Conservation (phyloP, 441 rosid species). For the Breynia disticha region DNA sequence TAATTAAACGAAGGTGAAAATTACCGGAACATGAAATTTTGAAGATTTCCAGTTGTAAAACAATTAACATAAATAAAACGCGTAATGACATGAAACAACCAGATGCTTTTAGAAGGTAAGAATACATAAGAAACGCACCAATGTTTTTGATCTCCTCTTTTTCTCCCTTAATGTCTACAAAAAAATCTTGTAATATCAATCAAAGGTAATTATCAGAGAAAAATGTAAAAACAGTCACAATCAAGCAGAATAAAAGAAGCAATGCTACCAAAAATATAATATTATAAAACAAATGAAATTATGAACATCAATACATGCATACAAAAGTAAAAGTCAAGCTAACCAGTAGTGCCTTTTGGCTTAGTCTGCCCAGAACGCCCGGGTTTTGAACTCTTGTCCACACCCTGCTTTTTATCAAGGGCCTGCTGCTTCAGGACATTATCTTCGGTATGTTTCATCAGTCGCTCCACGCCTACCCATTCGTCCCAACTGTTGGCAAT, state of each 20-base stretch:
- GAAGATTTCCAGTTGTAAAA: background rate
- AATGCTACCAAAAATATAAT: background rate
- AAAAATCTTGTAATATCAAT: conserved; percentile 9
- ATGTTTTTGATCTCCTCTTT: conserved; percentile 74
- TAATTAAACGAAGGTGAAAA: too few relatives aligned
- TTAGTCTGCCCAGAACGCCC: conserved; percentile 70
- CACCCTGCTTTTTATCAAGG: conserved; percentile 69
- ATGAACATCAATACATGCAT: background rate
- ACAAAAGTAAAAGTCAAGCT: conserved; percentile 16
- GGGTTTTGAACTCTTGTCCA: conserved; percentile 67
- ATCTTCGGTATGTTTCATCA: conserved; percentile 75
- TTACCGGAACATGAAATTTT: too few relatives aligned
- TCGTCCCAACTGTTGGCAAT: conserved; percentile 97
- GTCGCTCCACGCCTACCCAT: conserved; percentile 87
- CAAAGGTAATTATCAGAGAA: background rate
- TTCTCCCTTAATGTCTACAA: conserved; percentile 65
- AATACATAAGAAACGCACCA: conserved; percentile 28
- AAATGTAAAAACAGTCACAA: conserved; percentile 7
- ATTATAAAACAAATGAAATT: too few relatives aligned
- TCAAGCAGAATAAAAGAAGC: conserved; percentile 3
- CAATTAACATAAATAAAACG: background rate
- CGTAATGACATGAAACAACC: too few relatives aligned
- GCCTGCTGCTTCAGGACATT: conserved; percentile 81
- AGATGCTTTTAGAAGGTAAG: background rate
- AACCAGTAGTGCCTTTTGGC: conserved; percentile 70